Evolutionary conservation across 495 filamentous ascomycete genomes (phyloP), one percentile per base, ranked within the genome.

Genomic region (Parmelia sp.): DNA sequence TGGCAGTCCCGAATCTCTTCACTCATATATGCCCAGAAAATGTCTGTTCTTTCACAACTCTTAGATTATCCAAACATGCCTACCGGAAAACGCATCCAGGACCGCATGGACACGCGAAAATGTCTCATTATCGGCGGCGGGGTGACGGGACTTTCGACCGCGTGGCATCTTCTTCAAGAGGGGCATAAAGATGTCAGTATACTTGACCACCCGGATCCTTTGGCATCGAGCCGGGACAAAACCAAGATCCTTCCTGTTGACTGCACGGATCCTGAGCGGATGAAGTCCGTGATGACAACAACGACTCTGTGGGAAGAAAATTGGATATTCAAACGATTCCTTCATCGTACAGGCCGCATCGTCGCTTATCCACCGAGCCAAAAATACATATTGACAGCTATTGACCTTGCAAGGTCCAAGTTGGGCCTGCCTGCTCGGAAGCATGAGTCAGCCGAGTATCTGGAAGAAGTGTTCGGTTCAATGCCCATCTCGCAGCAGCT

Each of bases 21-120:
- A n/a, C n/a, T n/a, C n/a, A n/a, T n/a, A n/a, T n/a, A n/a, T n/a
- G n/a, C n/a, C n/a, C n/a, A n/a, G n/a, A n/a, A n/a, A n/a, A n/a
- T n/a, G n/a, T n/a, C n/a, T n/a, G n/a, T n/a, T n/a, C n/a, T n/a
- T n/a, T n/a, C n/a, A n/a, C n/a, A n/a, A n/a, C n/a, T n/a, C n/a
- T n/a, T n/a, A n/a, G n/a, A n/a, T n/a, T n/a, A n/a, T 60, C 37
- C 39, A 42, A 8, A n/a, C 31, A 56, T 56, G 31, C 29, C n/a
- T 56, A 56, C n/a, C 31, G 31, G 51, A n/a, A n/a, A n/a, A 56
- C 29, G 23, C 31, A 56, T n/a, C 51, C 31, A 56, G 27, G 31
- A 56, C n/a, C n/a, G n/a, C n/a, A n/a, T n/a, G n/a, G 31, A 56
- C 53, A 1, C 33, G 19, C 33, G 15, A 15, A 31, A 6, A 21